A percentile compares a stretch with the other conserved stretches of the same genome.
Conservation (phyloP, 2,329 filamentous ascomycete genomes). For the Incumbomyces lentus region DNA sequence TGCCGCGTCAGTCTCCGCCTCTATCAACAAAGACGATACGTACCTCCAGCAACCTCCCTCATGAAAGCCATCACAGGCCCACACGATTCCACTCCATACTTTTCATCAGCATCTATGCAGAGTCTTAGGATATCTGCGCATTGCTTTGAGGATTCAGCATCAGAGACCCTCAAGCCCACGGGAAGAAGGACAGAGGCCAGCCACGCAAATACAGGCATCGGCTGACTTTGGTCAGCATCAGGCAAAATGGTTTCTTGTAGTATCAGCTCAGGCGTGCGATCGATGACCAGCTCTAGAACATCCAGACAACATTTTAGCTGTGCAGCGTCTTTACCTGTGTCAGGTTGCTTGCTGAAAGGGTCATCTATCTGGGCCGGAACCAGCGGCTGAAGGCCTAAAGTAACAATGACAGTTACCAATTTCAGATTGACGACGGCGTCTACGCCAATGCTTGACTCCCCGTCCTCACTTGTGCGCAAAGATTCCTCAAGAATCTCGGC, state of each 20-base stretch:
- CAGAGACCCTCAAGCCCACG: slow-evolving; percentile 26
- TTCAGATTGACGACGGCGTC: slow-evolving; percentile 70
- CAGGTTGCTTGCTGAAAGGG: slow-evolving; percentile 45
- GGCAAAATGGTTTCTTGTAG: not conserved
- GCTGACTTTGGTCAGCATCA: slow-evolving; percentile 14
- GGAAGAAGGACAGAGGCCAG: slow-evolving; percentile 44
- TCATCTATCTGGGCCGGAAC: slow-evolving; percentile 53
- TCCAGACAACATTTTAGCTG: slow-evolving; percentile 57
- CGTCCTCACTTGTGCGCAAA: slow-evolving; percentile 37
- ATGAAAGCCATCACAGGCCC: not conserved
- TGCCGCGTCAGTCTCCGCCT: too few species aligned
- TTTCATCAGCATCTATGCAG: not conserved
- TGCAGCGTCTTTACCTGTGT: slow-evolving; percentile 29
- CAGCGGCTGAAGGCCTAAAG: slow-evolving; percentile 59
- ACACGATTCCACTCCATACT: not conserved
- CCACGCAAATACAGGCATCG: slow-evolving; percentile 43
- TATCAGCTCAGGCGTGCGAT: slow-evolving; percentile 49
- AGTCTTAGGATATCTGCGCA: slow-evolving; percentile 1
- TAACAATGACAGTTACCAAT: slow-evolving; percentile 67
- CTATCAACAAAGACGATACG: not conserved
- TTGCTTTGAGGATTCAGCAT: slow-evolving; percentile 1
- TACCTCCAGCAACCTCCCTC: not conserved
- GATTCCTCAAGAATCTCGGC: slow-evolving; percentile 61
- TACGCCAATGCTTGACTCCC: slow-evolving; percentile 45
- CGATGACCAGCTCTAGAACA: slow-evolving; percentile 64